These are phyloP conservation scores for Litsea cubeba DNA, from an alignment of 164 flowering plant species.

Conservation along the genomic window DNA sequence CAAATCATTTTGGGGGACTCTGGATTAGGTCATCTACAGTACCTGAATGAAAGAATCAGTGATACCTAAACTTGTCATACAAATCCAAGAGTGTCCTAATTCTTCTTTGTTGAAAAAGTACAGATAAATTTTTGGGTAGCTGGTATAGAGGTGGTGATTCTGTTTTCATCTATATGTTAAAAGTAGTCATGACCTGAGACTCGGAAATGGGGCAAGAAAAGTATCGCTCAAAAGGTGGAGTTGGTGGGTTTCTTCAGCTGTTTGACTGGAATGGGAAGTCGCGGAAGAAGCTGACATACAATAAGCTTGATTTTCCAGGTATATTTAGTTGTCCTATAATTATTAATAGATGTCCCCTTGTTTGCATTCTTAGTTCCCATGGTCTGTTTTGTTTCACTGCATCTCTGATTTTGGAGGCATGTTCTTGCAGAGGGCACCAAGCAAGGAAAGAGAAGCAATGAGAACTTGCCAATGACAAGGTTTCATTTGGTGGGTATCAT, in stretches of 20 bases:
- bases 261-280: conserved; percentile 95
- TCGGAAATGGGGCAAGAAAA: conserved; percentile 9
- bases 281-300: conserved; percentile 75
- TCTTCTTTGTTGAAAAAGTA: no score
- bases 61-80: no score
- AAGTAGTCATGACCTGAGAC: neutral
- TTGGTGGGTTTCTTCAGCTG: conserved; percentile 78
- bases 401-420: neutral
- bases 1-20: no score
- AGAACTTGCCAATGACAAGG: conserved; percentile 44
- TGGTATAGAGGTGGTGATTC: neutral
- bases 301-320: conserved; percentile 70
- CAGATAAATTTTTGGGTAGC: no score
- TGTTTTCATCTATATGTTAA: neutral
- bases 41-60: no score
- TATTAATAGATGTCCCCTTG: neutral
- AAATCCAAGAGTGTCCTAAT: no score
- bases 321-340: conserved; percentile 5
- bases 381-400: neutral
- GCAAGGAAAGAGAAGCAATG: conserved; percentile 60
- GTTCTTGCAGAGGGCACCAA: conserved; percentile 46
- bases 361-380: neutral
- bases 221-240: conserved; percentile 27
- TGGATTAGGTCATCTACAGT: no score
- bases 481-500: conserved; percentile 38